Conservation (phyloP, 2,329 filamentous ascomycete genomes). For the Colletotrichum tabaci region DNA sequence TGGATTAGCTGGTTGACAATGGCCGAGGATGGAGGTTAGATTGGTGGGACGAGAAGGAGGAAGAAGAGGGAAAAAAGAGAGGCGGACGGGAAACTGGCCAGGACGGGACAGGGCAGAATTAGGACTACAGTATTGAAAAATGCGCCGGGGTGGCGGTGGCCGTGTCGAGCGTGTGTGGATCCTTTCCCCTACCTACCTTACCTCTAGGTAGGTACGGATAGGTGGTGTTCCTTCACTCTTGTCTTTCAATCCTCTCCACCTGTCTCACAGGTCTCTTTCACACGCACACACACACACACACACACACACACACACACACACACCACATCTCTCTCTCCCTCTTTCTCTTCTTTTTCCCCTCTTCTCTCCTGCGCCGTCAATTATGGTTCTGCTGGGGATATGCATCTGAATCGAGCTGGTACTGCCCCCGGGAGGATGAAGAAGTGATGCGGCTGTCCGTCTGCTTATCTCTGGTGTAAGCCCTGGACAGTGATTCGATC, state of each 20-base stretch:
- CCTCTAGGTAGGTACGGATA: background rate
- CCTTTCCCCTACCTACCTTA: background rate
- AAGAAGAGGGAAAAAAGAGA: background rate
- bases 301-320: too few species aligned
- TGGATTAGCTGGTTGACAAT: conserved; percentile 5
- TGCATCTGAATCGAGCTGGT: conserved; percentile 34
- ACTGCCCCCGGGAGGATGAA: conserved; percentile 3
- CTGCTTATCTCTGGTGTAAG: conserved; percentile 10
- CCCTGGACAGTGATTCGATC: conserved; percentile 11
- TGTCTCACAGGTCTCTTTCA: too few species aligned
- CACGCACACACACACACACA: too few species aligned
- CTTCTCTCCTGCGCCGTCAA: background rate
- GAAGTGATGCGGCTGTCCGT: conserved; percentile 11
- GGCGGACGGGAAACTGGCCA: conserved; percentile 3
- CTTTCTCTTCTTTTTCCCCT: conserved; percentile 4
- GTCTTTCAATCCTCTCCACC: background rate
- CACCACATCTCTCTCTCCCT: background rate
- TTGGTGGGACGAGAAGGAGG: background rate
- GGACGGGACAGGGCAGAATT: conserved; percentile 18
- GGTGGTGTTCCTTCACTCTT: conserved; percentile 6
- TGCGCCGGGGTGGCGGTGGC: conserved; percentile 25
- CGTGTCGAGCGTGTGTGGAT: conserved; percentile 31
- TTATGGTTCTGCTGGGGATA: background rate
- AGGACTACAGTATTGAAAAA: conserved; percentile 19
- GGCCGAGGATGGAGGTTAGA: background rate